Percentiles rank a stretch among this genome's conserved stretches.
These are phyloP conservation scores for Rhododendron vialii DNA, from an alignment of 148 eudicot species.

Conservation along the genomic window DNA sequence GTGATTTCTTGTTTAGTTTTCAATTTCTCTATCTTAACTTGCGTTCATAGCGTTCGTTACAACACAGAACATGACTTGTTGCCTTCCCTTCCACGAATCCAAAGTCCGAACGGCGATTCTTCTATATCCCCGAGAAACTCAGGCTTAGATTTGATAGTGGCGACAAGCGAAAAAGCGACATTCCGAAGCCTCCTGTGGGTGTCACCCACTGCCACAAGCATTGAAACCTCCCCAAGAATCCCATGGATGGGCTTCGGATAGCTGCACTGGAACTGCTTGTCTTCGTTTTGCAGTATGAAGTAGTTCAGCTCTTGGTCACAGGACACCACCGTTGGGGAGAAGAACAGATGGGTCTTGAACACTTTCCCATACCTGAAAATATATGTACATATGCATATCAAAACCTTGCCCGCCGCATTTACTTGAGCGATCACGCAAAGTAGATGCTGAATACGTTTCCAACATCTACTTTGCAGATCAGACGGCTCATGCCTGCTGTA, in stretches of 20 bases:
- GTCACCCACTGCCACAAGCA: constrained; percentile 59
- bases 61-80: constrained; percentile 40
- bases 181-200: constrained; percentile 59
- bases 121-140: constrained; percentile 47
- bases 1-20: too few species aligned
- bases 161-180: constrained; percentile 55
- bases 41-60: too few species aligned
- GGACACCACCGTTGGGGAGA: constrained; percentile 61
- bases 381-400: neutral
- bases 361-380: constrained; percentile 61
- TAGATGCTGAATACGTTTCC: too few species aligned
- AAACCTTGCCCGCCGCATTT: neutral
- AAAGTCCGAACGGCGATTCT: constrained; percentile 30
- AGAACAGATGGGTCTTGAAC: constrained; percentile 62
- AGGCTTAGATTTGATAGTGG: constrained; percentile 45
- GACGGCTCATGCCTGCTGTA: too few species aligned
- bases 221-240: constrained; percentile 46
- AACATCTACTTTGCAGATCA: too few species aligned
- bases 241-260: constrained; percentile 68
- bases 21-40: too few species aligned
- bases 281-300: constrained; percentile 63
- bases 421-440: too few species aligned
- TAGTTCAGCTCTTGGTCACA: constrained; percentile 65
- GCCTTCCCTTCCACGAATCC: constrained; percentile 51
- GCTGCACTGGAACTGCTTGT: constrained; percentile 50